phyloP scores from a whole-genome alignment of 768 basidiomycete species.

The Trametes cingulata region DNA sequence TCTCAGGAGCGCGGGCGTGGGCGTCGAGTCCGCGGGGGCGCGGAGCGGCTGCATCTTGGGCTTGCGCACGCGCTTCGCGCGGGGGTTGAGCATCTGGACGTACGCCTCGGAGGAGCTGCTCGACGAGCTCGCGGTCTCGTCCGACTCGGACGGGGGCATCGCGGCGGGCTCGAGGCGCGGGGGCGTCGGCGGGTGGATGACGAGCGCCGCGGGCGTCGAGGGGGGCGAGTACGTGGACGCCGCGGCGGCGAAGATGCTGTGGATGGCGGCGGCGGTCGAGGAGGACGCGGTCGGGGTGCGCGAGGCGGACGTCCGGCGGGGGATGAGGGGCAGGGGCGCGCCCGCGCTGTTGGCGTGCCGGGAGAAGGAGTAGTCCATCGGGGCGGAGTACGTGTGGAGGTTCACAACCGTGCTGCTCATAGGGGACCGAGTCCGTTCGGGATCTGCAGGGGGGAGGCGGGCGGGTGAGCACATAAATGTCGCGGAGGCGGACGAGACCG shows the following conservation, averaged over 20 bases:
- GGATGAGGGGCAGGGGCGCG: conserved; percentile 61
- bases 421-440: conserved; percentile 17
- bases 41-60: conserved; percentile 31
- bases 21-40: conserved; percentile 45
- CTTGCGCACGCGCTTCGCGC: conserved; percentile 28
- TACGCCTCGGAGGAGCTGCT: conserved; percentile 22
- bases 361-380: conserved; percentile 28
- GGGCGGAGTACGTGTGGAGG: conserved; percentile 15
- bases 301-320: conserved; percentile 45
- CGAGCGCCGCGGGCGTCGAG: conserved; percentile 23
- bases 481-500: background rate
- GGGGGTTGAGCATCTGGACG: conserved; percentile 25
- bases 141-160: background rate
- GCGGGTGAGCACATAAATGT: background rate
- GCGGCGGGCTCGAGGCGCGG: conserved; percentile 9
- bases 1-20: conserved; percentile 41
- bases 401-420: conserved; percentile 20
- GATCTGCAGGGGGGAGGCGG: conserved; percentile 7
- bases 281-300: conserved; percentile 9
- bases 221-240: conserved; percentile 18
- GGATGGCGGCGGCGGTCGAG: conserved; percentile 44
- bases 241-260: conserved; percentile 58
- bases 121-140: conserved; percentile 17
- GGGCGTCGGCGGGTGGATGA: conserved; percentile 31
- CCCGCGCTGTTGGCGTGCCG: conserved; percentile 54